Percentiles rank a stretch among this genome's conserved stretches.
Conservation (phyloP, 495 filamentous ascomycete species). For the Aspergillus mulundensis region DNA sequence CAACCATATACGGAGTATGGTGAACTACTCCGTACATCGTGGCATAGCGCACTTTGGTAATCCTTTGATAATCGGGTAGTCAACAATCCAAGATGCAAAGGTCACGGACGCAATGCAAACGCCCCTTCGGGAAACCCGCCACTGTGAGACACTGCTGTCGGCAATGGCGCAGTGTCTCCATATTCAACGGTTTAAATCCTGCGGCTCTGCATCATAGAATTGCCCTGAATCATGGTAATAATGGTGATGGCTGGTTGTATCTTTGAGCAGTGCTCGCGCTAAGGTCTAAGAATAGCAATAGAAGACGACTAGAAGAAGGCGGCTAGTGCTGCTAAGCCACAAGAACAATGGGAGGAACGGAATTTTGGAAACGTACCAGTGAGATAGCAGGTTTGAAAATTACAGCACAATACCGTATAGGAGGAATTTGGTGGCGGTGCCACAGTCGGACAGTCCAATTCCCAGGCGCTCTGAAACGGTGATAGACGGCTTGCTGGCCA, state of each 20-base stretch:
- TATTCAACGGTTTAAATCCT: neutral
- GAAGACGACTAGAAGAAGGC: slow-evolving; percentile 12
- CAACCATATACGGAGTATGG: no score
- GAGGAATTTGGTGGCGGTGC: slow-evolving; percentile 4
- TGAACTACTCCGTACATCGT: no score
- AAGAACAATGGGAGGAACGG: no score
- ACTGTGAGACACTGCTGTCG: neutral
- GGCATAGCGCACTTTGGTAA: no score
- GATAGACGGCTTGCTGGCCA: neutral
- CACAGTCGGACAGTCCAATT: neutral
- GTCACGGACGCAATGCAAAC: neutral
- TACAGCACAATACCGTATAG: neutral
- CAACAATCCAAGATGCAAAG: neutral
- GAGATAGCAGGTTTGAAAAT: neutral
- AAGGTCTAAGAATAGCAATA: slow-evolving; percentile 17
- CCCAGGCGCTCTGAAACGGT: slow-evolving; percentile 14
- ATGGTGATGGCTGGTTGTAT: neutral
- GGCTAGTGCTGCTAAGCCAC: neutral
- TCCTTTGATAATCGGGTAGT: neutral
- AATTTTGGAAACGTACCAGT: neutral
- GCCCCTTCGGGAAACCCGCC: neutral
- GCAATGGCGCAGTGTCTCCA: neutral
- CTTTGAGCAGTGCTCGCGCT: neutral
- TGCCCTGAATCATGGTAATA: neutral
- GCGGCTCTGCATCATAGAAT: slow-evolving; percentile 1